These are phyloP conservation scores for Lactarius hatsudake DNA, from an alignment of 768 basidiomycete genomes.

Conservation along the genomic window DNA sequence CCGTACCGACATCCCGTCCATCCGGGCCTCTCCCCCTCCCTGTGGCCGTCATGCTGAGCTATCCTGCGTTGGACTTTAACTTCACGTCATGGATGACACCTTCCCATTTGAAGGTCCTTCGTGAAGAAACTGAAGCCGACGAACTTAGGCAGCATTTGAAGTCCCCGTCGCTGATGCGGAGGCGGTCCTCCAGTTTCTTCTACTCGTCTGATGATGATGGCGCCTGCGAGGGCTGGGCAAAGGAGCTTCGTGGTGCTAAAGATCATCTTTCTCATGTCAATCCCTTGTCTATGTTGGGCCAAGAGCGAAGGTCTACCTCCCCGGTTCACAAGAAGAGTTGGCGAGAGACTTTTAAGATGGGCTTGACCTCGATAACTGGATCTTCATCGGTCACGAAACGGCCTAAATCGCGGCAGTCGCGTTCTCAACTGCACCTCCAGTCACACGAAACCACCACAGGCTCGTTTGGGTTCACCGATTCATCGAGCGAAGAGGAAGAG, in stretches of 20 bases:
- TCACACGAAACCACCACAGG: not conserved
- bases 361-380: constrained; percentile 29
- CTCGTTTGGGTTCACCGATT: constrained; percentile 6
- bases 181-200: constrained; percentile 77
- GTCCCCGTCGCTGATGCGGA: constrained; percentile 22
- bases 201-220: constrained; percentile 73
- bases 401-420: constrained; percentile 24
- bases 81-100: constrained; percentile 97
- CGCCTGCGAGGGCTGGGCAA: constrained; percentile 30
- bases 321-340: constrained; percentile 35
- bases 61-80: constrained; percentile 94
- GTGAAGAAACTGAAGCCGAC: constrained; percentile 52
- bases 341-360: constrained; percentile 32
- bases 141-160: constrained; percentile 24
- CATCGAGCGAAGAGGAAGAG: constrained; percentile 39
- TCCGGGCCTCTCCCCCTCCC: constrained; percentile 62
- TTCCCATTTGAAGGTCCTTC: constrained; percentile 75
- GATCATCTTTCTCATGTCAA: constrained; percentile 87
- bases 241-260: constrained; percentile 29
- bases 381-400: constrained; percentile 16
- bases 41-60: constrained; percentile 80
- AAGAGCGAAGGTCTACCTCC: constrained; percentile 35
- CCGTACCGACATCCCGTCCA: constrained; percentile 23
- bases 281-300: constrained; percentile 88
- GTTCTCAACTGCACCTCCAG: constrained; percentile 9